Evolutionary conservation across 2,329 filamentous ascomycete genomes (phyloP), one percentile per base, ranked within the genome.

Genomic region (Arthrobotrys conoides): DNA sequence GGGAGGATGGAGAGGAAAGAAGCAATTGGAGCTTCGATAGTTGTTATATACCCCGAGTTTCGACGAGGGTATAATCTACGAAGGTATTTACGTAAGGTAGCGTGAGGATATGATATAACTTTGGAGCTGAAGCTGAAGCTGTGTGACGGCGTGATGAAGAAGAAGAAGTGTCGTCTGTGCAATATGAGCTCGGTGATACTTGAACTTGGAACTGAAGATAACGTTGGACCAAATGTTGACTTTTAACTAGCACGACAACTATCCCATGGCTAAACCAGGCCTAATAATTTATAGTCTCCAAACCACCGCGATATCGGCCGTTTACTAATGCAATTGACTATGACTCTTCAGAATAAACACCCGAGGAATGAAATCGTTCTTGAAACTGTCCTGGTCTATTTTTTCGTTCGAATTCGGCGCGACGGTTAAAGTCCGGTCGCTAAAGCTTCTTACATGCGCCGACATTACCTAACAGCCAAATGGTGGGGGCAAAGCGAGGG

Each of bases 301-400:
- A 71, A 59, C 18, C 46, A 12, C 65, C 73, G 73, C 73, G 73
- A 77, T 77, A 77, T 77, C 73, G 73, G 73, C 55, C 64, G 20
- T 46, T 71, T 63, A 63, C 24, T 41, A 75, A 75, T 64, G 18
- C 53, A 41, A 22, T 41, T 22, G 27, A n/a, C 20, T 77, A 77
- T 77, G 73, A 77, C 73, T 77, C 73, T 71, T 75, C 16, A 24
- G 22, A 51, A 51, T 24, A 22, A 12, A 22, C 18, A 22, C 48
- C 48, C 36, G 57, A 61, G 57, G 27, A 41, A 49, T 44, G 53
- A 30, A 46, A 63, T 69, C 51, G 46, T 57, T 44, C 20, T 46
- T 22, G 16, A 48, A 59, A 44, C 36, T 36, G 38, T 65, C 57
- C 63, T 65, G 38, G 44, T 48, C 44, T 38, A 5, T 53, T 67